Evolutionary conservation across 148 eudicot species (phyloP).

Genomic region (Rhododendron molle): DNA sequence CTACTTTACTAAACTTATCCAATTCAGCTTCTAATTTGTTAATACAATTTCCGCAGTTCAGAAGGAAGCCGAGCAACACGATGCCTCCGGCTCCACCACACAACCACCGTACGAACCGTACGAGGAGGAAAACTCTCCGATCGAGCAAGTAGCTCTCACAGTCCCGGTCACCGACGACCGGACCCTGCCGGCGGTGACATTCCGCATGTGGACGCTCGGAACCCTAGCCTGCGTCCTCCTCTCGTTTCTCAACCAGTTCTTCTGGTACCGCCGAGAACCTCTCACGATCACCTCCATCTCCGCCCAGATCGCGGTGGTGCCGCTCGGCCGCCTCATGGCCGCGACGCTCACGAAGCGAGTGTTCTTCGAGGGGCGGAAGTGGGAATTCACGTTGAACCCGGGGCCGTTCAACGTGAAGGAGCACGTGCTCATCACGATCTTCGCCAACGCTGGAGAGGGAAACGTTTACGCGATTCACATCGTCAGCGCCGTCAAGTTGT

Average conservation of each 20-base stretch:
- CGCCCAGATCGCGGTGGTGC: constrained; percentile 92
- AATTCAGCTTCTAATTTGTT: background rate
- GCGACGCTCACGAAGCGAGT: constrained; percentile 41
- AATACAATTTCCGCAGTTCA: constrained; percentile 22
- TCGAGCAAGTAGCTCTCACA: constrained; percentile 79
- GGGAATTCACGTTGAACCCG: constrained; percentile 65
- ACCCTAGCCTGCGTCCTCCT: constrained; percentile 49
- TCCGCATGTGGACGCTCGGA: constrained; percentile 83
- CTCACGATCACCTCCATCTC: constrained; percentile 61
- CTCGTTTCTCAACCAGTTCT: constrained; percentile 86
- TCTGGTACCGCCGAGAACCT: constrained; percentile 85
- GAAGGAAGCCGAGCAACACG: background rate
- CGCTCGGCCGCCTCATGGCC: constrained; percentile 88
- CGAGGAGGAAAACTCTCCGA: constrained; percentile 35
- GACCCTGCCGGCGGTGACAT: constrained; percentile 58
- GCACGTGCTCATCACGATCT: constrained; percentile 84
- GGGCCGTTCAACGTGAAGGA: constrained; percentile 85
- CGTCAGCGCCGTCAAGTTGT: constrained; percentile 65
- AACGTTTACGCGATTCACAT: constrained; percentile 79
- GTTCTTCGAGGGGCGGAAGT: constrained; percentile 55
- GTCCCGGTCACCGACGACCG: constrained; percentile 77
- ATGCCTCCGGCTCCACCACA: constrained; percentile 13
- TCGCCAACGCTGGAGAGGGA: constrained; percentile 81
- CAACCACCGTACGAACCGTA: background rate
- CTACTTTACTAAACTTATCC: background rate